These are phyloP conservation scores for Xylaria polymorpha DNA, from an alignment of 2,329 filamentous ascomycete species.

Conservation along the genomic window DNA sequence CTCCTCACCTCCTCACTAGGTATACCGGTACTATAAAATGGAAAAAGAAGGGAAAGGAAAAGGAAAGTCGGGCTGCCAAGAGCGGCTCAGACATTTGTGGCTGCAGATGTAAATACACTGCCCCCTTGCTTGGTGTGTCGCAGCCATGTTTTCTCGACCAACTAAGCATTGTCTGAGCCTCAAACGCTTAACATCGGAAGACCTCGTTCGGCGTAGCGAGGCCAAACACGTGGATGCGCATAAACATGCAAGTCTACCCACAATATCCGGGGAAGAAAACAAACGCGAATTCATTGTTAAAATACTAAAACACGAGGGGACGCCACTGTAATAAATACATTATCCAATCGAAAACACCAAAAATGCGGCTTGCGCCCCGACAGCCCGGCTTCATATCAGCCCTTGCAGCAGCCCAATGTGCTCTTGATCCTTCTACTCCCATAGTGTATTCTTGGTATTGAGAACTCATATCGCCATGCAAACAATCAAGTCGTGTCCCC, in stretches of 20 bases:
- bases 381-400: not conserved
- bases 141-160: not conserved
- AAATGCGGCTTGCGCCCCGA: too few relatives aligned
- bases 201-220: not conserved
- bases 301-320: not conserved
- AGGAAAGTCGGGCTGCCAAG: slow-evolving; percentile 17
- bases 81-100: slow-evolving; percentile 26
- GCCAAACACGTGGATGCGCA: not conserved
- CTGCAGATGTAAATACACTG: slow-evolving; percentile 1
- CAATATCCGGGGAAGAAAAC: not conserved
- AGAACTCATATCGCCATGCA: slow-evolving; percentile 4
- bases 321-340: too few relatives aligned
- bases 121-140: not conserved
- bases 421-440: not conserved
- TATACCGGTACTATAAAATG: not conserved
- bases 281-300: not conserved
- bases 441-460: not conserved
- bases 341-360: too few relatives aligned
- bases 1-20: not conserved
- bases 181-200: not conserved
- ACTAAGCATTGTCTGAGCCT: not conserved
- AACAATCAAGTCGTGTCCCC: not conserved
- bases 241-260: not conserved
- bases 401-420: not conserved
- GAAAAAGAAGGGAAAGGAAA: not conserved